Base-by-base conservation (phyloP, 768 basidiomycete species). In the Phanerodontia chrysosporium region DNA sequence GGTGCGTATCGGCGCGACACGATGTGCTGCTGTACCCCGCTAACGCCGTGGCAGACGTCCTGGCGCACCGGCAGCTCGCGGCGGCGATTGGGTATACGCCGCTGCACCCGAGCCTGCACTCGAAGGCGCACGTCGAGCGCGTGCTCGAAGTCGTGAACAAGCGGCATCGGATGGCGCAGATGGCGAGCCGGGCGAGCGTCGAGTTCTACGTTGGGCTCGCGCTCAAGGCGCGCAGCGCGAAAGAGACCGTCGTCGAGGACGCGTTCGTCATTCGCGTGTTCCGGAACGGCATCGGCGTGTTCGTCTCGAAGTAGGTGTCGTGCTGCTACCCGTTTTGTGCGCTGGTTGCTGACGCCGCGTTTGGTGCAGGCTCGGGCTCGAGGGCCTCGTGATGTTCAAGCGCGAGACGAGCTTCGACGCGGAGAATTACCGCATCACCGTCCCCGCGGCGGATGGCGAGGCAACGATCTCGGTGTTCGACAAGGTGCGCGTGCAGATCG, bases 141-240 rank as follows among this genome's bases (percentile, higher is more conserved):
- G 82, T 90, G 7, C 73, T 98, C 62, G 87, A 87, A 58, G 85
- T 90, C 24, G 89, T 98, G 53, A 99, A 98, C 67, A 83, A 87
- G 45, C 82, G 95, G 18, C 96, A 99, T 70, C 83, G 96, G 27
- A 90, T 96, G 84, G 97, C 97, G 0, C 97, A 99, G 69, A 96
- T 95, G 90, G 97, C 97, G 0, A 87, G 95, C 3, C 81, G 97
- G 14, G 97, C 97, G 0, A 96, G 93, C 69, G 89, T 98, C 30
- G 96, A 99, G 73, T 99, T 98, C 65, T 98, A 97, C 66, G 95
- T 98, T 27, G 95, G 96, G 0, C 75, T 99, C 16, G 94, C 95
- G 3, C 74, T 98, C 61, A 93, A 92, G 64, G 84, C 82, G 2
- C 78, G 86, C 14, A 81, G 80, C 46, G 79, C 80, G 65, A 72